Percentiles rank a stretch among this genome's conserved stretches.
Evolutionary conservation across 2,329 filamentous ascomycete species (phyloP).

Genomic region (Keithomyces neogunnii): DNA sequence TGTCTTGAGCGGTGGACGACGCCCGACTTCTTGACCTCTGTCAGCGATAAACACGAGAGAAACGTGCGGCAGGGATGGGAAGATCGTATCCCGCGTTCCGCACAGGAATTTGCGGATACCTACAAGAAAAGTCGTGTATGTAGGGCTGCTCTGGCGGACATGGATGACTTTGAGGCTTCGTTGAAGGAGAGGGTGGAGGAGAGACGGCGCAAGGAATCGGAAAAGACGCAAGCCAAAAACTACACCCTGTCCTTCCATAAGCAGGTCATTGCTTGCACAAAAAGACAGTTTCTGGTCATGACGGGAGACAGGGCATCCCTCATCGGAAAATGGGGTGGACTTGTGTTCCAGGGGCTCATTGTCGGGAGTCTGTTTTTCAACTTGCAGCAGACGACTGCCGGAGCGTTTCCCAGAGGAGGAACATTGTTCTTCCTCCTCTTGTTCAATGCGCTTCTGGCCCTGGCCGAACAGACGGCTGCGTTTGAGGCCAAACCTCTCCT

Average conservation of each 20-base stretch:
- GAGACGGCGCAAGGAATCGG: conserved; percentile 30
- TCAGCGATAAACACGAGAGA: conserved; percentile 66
- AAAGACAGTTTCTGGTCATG: conserved; percentile 56
- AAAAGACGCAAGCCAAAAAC: conserved; percentile 44
- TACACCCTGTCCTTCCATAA: conserved; percentile 32
- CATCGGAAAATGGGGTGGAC: conserved; percentile 51
- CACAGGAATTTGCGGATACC: conserved; percentile 56
- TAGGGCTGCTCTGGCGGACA: conserved; percentile 49
- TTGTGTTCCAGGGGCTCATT: conserved; percentile 51
- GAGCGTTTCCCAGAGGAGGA: conserved; percentile 56
- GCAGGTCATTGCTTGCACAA: conserved; percentile 41
- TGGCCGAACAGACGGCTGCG: conserved; percentile 56
- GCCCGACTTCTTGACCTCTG: conserved; percentile 60
- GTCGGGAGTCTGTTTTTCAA: conserved; percentile 61
- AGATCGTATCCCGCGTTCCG: conserved; percentile 57
- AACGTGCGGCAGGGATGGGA: conserved; percentile 59
- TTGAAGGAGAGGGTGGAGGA: conserved; percentile 37
- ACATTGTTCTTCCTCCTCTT: conserved; percentile 57
- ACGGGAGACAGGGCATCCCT: conserved; percentile 57
- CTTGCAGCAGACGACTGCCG: conserved; percentile 45
- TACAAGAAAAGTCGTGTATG: conserved; percentile 58
- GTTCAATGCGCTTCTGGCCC: conserved; percentile 38
- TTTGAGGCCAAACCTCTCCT: conserved; percentile 52
- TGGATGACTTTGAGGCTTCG: conserved; percentile 56
- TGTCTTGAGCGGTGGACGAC: conserved; percentile 55